phyloP scores from a whole-genome alignment of 768 basidiomycete species.

The Pulveroboletus sp. region DNA sequence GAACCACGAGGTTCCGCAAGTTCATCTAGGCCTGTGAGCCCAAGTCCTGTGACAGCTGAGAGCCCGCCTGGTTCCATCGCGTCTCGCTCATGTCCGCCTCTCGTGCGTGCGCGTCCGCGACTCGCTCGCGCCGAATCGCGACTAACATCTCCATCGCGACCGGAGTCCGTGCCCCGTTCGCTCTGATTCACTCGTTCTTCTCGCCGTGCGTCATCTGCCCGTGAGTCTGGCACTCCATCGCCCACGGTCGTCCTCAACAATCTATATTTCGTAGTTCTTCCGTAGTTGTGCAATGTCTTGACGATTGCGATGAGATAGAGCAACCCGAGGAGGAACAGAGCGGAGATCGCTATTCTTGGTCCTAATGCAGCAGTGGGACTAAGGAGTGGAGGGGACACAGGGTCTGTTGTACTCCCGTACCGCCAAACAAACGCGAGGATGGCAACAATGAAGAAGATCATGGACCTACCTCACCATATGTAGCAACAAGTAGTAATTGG shows the following conservation, averaged over 20 bases:
- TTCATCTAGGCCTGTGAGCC: conserved; percentile 24
- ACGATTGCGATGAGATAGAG: conserved; percentile 60
- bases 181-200: conserved; percentile 4
- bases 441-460: conserved; percentile 58
- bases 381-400: conserved; percentile 32
- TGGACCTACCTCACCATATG: conserved; percentile 41
- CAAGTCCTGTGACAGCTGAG: conserved; percentile 27
- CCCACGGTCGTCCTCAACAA: neutral
- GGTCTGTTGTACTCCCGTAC: conserved; percentile 46
- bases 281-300: conserved; percentile 57
- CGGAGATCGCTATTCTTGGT: conserved; percentile 52
- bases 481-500: neutral
- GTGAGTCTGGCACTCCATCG: neutral
- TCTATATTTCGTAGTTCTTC: conserved; percentile 17
- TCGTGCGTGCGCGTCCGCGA: conserved; percentile 14
- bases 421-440: conserved; percentile 69
- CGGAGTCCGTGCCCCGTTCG: neutral
- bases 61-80: conserved; percentile 13
- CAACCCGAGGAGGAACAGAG: conserved; percentile 51
- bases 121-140: neutral
- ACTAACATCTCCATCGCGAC: neutral
- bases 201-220: neutral
- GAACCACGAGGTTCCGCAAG: conserved; percentile 3
- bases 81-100: conserved; percentile 1
- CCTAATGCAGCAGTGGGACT: conserved; percentile 38